Conservation (phyloP, 192 early-diverging fungal species). For the Backusella liffmaniae region DNA sequence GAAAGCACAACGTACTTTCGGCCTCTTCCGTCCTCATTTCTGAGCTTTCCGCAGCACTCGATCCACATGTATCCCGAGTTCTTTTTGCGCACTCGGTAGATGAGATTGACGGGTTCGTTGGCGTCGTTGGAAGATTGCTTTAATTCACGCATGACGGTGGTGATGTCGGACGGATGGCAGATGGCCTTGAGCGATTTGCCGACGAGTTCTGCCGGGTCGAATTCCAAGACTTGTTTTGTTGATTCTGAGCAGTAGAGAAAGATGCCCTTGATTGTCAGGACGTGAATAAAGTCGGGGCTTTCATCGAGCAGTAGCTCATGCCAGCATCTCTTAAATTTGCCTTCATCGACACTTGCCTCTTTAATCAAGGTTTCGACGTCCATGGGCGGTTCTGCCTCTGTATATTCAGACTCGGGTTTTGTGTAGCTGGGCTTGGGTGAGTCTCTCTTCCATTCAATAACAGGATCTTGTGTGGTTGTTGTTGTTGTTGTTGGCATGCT, state of each 20-base stretch:
- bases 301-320: conserved; percentile 51
- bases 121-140: conserved; percentile 44
- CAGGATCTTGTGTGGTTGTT: neutral
- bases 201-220: conserved; percentile 53
- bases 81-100: conserved; percentile 64
- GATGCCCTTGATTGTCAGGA: conserved; percentile 63
- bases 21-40: conserved; percentile 64
- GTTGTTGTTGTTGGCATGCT: conserved; percentile 17
- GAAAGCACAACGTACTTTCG: conserved; percentile 67
- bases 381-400: neutral
- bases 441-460: conserved; percentile 11
- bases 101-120: conserved; percentile 46
- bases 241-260: conserved; percentile 61
- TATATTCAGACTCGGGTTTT: neutral
- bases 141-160: conserved; percentile 67
- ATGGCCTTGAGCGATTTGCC: conserved; percentile 56
- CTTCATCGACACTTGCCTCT: conserved; percentile 37
- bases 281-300: conserved; percentile 61
- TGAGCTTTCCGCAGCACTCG: conserved; percentile 61
- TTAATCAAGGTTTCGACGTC: conserved; percentile 25
- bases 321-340: conserved; percentile 31
- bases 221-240: conserved; percentile 50
- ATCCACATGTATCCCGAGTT: conserved; percentile 61
- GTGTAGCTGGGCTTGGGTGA: conserved; percentile 9
- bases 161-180: conserved; percentile 65